A percentile compares a stretch with the other conserved stretches of the same genome.
These are phyloP conservation scores for Pelagophyceae sp. DNA, from an alignment of 352 stramenopile genomes.

Conservation along the genomic window DNA sequence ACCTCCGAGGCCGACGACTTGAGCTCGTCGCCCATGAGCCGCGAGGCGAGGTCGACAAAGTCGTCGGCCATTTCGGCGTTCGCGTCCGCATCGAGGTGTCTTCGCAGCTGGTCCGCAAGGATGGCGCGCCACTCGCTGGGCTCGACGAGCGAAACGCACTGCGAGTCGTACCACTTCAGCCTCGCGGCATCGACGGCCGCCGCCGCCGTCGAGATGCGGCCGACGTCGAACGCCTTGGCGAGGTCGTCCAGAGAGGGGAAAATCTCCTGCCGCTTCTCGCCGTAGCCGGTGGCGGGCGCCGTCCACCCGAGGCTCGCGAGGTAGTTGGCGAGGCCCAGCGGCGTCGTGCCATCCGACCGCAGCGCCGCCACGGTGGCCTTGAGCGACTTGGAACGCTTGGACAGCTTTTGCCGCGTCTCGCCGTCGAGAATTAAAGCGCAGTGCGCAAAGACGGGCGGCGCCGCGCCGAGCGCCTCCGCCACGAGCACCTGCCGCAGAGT, in stretches of 20 bases:
- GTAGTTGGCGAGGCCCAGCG: conserved; percentile 92
- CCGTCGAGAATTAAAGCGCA: conserved; percentile 61
- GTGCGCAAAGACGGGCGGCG: conserved; percentile 39
- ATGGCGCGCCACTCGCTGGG: neutral
- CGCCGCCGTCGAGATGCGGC: neutral
- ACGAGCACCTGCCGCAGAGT: conserved; percentile 32
- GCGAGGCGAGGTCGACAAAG: neutral
- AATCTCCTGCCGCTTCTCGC: neutral
- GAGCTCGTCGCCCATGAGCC: neutral
- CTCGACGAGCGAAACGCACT: neutral
- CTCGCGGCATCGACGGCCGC: neutral
- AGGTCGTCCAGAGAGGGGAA: conserved; percentile 7
- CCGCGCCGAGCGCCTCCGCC: conserved; percentile 22
- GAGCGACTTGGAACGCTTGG: conserved; percentile 66
- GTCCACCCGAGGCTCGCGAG: conserved; percentile 88
- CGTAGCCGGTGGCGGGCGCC: neutral
- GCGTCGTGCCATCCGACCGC: conserved; percentile 79
- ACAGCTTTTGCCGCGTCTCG: conserved; percentile 93
- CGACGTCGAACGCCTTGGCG: neutral
- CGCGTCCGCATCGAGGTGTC: neutral
- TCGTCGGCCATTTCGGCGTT: neutral
- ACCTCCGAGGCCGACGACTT: neutral
- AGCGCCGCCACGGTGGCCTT: neutral
- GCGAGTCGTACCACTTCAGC: neutral
- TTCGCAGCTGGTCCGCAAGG: neutral